Base-by-base conservation (phyloP, 2,329 filamentous ascomycete genomes). In the Colletotrichum lupini region DNA sequence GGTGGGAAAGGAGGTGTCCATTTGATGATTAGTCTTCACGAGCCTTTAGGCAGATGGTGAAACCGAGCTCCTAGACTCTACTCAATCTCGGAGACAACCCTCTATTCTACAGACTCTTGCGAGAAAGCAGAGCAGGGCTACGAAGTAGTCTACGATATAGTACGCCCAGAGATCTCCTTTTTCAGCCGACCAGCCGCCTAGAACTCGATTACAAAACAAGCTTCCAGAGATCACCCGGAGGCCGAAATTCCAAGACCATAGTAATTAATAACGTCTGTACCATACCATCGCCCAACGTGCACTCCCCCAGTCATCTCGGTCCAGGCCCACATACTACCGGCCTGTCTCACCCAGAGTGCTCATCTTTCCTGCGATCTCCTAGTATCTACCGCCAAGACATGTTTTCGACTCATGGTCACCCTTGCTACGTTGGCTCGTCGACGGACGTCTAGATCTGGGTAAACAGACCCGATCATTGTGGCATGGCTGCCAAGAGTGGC, bases 151-250 rank as follows among this genome's bases (percentile, higher is more conserved):
- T 19, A 46, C 16, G n/a, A 22, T 53, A 16, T 5, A 24, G n/a
- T 16, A 42, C 32, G 32, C n/a, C 14, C 11, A 37, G 19, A 11
- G 9, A 35, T 35, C 30, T 35, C 57, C n/a, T 3, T 16, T n/a
- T 14, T 11, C 5, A 26, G 32, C 11, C 11, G 2, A 8, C 14
- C 9, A 59, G 26, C 32, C 16, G 30, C 32, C 6, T 9, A 46
- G 16, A n/a, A n/a, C 19, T 19, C 7, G 32, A 60, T 26, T 42
- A 60, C 46, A 67, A 67, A 71, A 57, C 56, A 67, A 71, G 63
- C 56, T 61, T 71, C 46, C 19, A 30, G 16, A 9, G 42, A 59
- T 46, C 35, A 9, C 63, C 24, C 32, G 2, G 4, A 14, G 26
- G 37, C 42, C 26, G 19, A 52, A 42, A 30, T 46, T 37, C 52